phyloP scores from a whole-genome alignment of 768 basidiomycete genomes.

The Tubosaeta sp. region DNA sequence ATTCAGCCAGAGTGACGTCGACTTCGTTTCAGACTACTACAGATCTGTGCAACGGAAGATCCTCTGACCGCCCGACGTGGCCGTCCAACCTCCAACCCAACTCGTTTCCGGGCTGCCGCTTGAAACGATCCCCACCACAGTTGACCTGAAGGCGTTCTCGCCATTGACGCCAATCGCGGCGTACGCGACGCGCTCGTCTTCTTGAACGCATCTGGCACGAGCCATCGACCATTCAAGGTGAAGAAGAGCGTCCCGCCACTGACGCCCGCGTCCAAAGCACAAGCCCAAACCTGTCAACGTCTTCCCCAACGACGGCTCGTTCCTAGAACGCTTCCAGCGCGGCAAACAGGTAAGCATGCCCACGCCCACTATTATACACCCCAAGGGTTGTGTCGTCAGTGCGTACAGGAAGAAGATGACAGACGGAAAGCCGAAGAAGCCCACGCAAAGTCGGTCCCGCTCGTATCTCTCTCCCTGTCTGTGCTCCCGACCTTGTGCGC shows the following conservation, averaged over 20 bases:
- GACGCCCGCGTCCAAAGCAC: slow-evolving; percentile 18
- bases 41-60: background rate
- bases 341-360: slow-evolving; percentile 44
- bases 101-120: slow-evolving; percentile 62
- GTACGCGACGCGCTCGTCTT: slow-evolving; percentile 65
- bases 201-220: slow-evolving; percentile 50
- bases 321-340: slow-evolving; percentile 60
- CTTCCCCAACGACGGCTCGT: slow-evolving; percentile 68
- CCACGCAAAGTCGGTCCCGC: slow-evolving; percentile 40
- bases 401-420: slow-evolving; percentile 52
- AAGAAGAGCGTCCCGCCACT: slow-evolving; percentile 50
- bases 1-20: background rate
- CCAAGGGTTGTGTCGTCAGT: background rate
- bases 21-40: background rate
- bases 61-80: slow-evolving; percentile 42
- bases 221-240: slow-evolving; percentile 57
- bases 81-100: slow-evolving; percentile 63
- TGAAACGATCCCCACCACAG: slow-evolving; percentile 56
- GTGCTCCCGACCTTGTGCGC: background rate
- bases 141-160: slow-evolving; percentile 52
- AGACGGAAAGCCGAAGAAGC: slow-evolving; percentile 51
- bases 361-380: background rate
- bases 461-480: background rate
- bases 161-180: slow-evolving; percentile 61
- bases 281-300: slow-evolving; percentile 52